Base-by-base conservation (phyloP, 352 stramenopile genomes). In the Peronosclerospora sorghi region DNA sequence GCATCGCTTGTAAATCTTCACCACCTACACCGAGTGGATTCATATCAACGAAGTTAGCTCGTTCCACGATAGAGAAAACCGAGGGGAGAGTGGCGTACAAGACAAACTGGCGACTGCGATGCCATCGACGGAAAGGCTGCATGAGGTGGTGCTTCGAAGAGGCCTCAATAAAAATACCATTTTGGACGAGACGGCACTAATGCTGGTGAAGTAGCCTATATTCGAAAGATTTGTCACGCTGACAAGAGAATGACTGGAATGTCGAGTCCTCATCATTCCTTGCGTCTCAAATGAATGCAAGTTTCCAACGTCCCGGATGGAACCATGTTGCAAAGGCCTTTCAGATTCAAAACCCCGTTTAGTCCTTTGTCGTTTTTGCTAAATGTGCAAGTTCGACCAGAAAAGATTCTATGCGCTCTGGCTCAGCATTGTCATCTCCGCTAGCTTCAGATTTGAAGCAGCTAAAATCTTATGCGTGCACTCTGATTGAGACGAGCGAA, bases 191-290 rank as follows among this genome's bases (percentile, higher is more conserved):
- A 76, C 65, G 6, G 46, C 45, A 42, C 21, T 3, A 69, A 87
- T 23, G 57, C 67, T 14, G 59, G 76, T 1, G 59, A 68, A 28
- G 58, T 76, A 18, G 48, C 50, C 39, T 65, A 65, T 32, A 44
- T 88, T n/a, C 72, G 73, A 17, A 72, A 89, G 27, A 53, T 86
- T n/a, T 89, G 77, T 35, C 55, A 58, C 40, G 72, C 71, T 2
- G 81, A 92, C 51, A 83, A 84, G 41, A 61, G 62, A 18, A 79
- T 94, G 50, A 83, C 67, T 5, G 76, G 78, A 2, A 71, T 75
- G 35, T 94, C 75, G 76, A 90, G 84, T 40, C 78, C 81, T 4
- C 81, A 94, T 59, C 86, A 91, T 35, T 84, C 75, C 4, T 56
- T 94, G 15, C 78, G 79, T 7, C 60, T 94, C 15, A 88, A 88